phyloP scores from a whole-genome alignment of 2,329 filamentous ascomycete genomes.

The Arthrocladium fulminans region DNA sequence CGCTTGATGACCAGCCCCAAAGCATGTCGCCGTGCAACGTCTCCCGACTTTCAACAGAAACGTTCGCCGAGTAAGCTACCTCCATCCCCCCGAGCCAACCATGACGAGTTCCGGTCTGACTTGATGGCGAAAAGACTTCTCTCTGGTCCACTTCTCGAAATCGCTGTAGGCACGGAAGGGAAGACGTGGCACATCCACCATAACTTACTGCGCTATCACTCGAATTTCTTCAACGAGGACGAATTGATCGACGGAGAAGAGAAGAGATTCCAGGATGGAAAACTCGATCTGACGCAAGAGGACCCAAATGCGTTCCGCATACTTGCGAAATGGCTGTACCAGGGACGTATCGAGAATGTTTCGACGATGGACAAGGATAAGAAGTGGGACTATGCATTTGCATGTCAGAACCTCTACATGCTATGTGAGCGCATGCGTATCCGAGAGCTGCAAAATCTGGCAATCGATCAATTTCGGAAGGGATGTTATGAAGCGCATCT shows the following conservation, averaged over 20 bases:
- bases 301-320: slow-evolving; percentile 46
- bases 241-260: slow-evolving; percentile 29
- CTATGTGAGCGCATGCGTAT: slow-evolving; percentile 46
- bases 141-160: slow-evolving; percentile 44
- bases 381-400: slow-evolving; percentile 47
- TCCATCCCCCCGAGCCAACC: not conserved
- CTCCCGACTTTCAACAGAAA: slow-evolving; percentile 38
- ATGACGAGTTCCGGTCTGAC: not conserved
- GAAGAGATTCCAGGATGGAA: slow-evolving; percentile 25
- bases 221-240: slow-evolving; percentile 36
- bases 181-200: slow-evolving; percentile 45
- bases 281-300: slow-evolving; percentile 40
- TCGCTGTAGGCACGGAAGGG: slow-evolving; percentile 41
- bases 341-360: slow-evolving; percentile 44
- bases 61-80: slow-evolving; percentile 45
- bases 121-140: slow-evolving; percentile 35
- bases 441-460: slow-evolving; percentile 43
- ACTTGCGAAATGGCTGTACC: slow-evolving; percentile 49
- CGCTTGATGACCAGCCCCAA: not conserved
- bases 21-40: slow-evolving; percentile 27
- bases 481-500: slow-evolving; percentile 42
- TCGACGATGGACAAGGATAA: slow-evolving; percentile 37
- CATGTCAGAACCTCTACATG: slow-evolving; percentile 45
- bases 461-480: slow-evolving; percentile 47
- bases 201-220: slow-evolving; percentile 46